Percentiles rank a stretch among this genome's conserved stretches.
These are phyloP conservation scores for Phytopythium ostracodes DNA, from an alignment of 352 stramenopile genomes.

Conservation along the genomic window DNA sequence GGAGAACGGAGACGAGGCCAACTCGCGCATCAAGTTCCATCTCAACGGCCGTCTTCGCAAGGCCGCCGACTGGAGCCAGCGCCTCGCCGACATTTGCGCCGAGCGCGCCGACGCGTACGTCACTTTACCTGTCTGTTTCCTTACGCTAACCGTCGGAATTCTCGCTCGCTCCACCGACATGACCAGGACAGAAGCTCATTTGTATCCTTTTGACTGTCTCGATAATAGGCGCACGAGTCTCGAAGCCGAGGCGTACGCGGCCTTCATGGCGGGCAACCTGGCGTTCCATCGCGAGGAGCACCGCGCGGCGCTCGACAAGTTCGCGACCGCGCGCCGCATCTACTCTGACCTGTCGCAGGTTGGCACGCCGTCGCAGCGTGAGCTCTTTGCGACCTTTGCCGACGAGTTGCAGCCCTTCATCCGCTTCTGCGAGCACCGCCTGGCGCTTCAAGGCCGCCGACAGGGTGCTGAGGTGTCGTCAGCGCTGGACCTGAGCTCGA, in stretches of 20 bases:
- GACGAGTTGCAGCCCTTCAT: constrained; percentile 83
- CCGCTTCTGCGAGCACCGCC: constrained; percentile 79
- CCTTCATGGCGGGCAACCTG: constrained; percentile 87
- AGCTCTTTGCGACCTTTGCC: constrained; percentile 64
- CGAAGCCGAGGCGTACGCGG: constrained; percentile 84
- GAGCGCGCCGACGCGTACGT: constrained; percentile 73
- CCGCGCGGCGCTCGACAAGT: constrained; percentile 75
- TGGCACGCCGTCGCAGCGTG: constrained; percentile 74
- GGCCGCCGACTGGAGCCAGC: constrained; percentile 82
- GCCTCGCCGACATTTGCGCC: constrained; percentile 73
- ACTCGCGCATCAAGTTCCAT: constrained; percentile 88
- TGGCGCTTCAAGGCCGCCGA: constrained; percentile 53
- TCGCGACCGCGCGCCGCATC: constrained; percentile 75
- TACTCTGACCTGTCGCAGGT: constrained; percentile 82
- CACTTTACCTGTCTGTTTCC: too few species aligned
- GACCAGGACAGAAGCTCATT: neutral
- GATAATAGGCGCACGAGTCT: constrained; percentile 70
- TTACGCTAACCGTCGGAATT: neutral
- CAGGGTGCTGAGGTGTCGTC: constrained; percentile 27
- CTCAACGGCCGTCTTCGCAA: constrained; percentile 85
- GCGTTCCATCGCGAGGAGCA: constrained; percentile 88
- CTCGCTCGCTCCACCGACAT: too few species aligned
- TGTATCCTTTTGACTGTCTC: neutral
- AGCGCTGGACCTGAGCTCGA: constrained; percentile 46
- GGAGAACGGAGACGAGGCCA: constrained; percentile 81